phyloP scores from a whole-genome alignment of 75 land plant species.

The Pinus tabuliformis region DNA sequence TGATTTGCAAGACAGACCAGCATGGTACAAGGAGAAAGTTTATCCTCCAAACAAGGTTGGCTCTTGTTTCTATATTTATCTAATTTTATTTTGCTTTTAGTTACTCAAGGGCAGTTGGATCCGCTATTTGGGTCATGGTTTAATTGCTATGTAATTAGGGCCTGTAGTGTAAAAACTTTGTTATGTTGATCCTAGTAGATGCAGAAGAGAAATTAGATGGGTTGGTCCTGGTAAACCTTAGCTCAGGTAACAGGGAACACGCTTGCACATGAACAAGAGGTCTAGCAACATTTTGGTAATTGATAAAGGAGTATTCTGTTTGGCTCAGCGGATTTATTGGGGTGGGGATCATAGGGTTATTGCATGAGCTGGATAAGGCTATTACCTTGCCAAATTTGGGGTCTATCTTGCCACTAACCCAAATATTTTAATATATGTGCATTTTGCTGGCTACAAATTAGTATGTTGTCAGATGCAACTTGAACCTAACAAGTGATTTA shows the following conservation, averaged over 20 bases:
- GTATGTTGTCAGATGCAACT: not conserved
- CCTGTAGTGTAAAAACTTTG: too few species aligned
- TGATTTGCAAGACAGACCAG: constrained; percentile 11
- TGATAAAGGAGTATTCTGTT: not conserved
- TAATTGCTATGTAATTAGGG: not conserved
- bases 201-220: not conserved
- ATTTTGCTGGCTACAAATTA: too few species aligned
- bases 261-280: too few species aligned
- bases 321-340: not conserved
- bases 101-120: not conserved
- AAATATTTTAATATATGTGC: too few species aligned
- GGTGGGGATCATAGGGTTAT: not conserved
- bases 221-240: not conserved
- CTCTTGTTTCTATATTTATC: not conserved
- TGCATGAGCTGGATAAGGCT: not conserved
- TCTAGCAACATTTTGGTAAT: too few species aligned
- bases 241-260: too few species aligned
- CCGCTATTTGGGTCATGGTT: not conserved
- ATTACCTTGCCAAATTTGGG: too few species aligned
- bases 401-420: too few species aligned
- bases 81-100: not conserved
- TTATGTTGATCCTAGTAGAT: too few species aligned
- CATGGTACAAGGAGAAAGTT: constrained; percentile 35
- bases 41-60: constrained; percentile 32
- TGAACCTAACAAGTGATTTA: too few species aligned